Evolutionary conservation across 129 eudicot genomes (phyloP).

Genomic region (Flaveria sonorensis): DNA sequence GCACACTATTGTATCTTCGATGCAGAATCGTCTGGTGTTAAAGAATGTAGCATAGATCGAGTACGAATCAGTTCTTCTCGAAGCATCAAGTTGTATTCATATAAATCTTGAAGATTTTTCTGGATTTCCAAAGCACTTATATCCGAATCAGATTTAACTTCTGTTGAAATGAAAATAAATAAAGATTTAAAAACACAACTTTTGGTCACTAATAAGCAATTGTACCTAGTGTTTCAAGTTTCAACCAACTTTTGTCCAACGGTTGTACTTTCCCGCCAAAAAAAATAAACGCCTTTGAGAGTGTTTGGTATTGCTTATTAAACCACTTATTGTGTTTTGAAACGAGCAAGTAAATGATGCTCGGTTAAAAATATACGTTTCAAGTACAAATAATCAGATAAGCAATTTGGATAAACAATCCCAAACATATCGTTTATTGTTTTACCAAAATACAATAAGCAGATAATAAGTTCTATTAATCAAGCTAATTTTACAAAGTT

Average conservation of each 20-base stretch:
- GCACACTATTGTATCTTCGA: constrained; percentile 10
- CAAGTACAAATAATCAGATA: not conserved
- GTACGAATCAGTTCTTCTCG: constrained; percentile 56
- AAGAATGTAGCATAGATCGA: constrained; percentile 57
- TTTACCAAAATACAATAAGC: not conserved
- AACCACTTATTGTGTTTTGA: not conserved
- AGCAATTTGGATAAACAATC: not conserved
- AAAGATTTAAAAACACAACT: not conserved
- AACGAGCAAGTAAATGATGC: not conserved
- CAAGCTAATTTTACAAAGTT: too few relatives aligned
- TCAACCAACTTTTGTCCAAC: not conserved
- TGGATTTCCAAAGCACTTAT: constrained; percentile 48
- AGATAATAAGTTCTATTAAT: not conserved
- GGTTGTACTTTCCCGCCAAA: not conserved
- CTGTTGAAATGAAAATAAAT: constrained; percentile 31
- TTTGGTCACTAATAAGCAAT: not conserved
- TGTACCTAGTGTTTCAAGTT: not conserved
- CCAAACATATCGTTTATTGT: not conserved
- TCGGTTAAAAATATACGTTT: not conserved
- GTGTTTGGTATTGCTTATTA: not conserved
- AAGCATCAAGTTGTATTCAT: constrained; percentile 62
- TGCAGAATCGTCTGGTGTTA: constrained; percentile 37
- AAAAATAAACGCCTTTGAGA: not conserved
- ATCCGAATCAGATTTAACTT: constrained; percentile 35
- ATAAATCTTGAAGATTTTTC: constrained; percentile 47